These are phyloP conservation scores for Colletotrichum siamense DNA, from an alignment of 2,329 filamentous ascomycete genomes.

Conservation along the genomic window DNA sequence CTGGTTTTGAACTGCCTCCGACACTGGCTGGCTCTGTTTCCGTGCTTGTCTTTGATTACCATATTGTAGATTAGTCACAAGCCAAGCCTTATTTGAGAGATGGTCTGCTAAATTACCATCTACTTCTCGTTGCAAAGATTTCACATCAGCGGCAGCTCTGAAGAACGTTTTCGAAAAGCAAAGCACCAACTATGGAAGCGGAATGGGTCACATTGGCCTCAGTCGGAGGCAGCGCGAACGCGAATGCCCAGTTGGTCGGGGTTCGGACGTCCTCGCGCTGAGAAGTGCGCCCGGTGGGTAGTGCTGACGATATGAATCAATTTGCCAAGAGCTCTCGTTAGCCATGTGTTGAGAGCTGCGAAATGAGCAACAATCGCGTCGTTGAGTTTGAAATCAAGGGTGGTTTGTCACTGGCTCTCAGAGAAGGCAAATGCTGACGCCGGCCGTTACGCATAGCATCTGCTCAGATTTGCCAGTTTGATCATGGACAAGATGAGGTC, in stretches of 20 bases:
- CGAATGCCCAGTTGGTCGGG: neutral
- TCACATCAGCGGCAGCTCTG: neutral
- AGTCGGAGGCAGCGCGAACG: neutral
- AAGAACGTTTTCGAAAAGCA: neutral
- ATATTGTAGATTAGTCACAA: neutral
- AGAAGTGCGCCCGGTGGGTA: no score
- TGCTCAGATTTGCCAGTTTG: neutral
- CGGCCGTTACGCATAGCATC: neutral
- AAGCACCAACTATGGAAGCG: neutral
- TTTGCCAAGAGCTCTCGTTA: no score
- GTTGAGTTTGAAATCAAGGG: neutral
- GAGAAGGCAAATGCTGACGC: neutral
- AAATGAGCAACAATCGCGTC: neutral
- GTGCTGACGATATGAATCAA: neutral
- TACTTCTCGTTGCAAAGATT: neutral
- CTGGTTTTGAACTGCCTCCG: neutral
- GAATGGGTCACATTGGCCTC: neutral
- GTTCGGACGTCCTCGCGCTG: no score
- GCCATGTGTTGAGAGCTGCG: no score
- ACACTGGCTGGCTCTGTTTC: neutral
- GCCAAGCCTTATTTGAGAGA: neutral
- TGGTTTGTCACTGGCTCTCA: neutral
- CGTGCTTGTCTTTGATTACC: neutral
- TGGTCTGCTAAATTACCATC: neutral
- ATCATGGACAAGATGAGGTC: neutral